These are phyloP conservation scores for Sporothrix pseudoabietina DNA, from an alignment of 2,329 filamentous ascomycete genomes.

Conservation along the genomic window DNA sequence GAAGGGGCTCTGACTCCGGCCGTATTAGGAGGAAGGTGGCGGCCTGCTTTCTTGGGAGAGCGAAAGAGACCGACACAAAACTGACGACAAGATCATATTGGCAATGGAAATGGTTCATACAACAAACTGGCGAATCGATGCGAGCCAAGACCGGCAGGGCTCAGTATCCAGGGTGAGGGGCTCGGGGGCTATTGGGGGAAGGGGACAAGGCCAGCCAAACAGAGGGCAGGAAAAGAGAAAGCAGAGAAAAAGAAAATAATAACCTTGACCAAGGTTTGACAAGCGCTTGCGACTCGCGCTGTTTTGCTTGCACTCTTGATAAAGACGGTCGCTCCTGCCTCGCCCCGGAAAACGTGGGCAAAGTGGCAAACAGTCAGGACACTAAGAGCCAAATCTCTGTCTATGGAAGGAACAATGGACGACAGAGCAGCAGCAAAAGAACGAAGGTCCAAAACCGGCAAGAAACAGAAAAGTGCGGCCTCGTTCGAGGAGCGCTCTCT, in stretches of 20 bases:
- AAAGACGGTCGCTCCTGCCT: neutral
- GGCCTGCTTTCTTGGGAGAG: neutral
- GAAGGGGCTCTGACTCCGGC: neutral
- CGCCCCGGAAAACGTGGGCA: neutral
- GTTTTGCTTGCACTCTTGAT: neutral
- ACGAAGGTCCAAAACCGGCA: neutral
- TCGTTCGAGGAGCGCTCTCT: neutral
- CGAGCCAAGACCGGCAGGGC: conserved; percentile 15
- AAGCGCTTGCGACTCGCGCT: neutral
- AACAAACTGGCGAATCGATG: conserved; percentile 7
- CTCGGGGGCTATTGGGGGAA: neutral
- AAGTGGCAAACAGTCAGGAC: neutral
- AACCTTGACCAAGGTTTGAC: conserved; percentile 15
- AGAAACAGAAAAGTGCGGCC: neutral
- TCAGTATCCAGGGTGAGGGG: neutral
- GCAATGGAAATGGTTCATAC: conserved; percentile 17
- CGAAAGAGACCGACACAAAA: neutral
- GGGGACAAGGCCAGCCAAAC: conserved; percentile 3
- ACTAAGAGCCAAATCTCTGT: neutral
- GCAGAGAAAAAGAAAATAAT: neutral
- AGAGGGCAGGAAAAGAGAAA: neutral
- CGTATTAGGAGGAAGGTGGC: neutral
- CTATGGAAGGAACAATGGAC: conserved; percentile 8
- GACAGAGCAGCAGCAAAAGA: neutral
- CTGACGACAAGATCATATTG: conserved; percentile 18